Base-by-base conservation (phyloP, 805 yeast genomes). In the Schwanniomyces polymorphus region DNA sequence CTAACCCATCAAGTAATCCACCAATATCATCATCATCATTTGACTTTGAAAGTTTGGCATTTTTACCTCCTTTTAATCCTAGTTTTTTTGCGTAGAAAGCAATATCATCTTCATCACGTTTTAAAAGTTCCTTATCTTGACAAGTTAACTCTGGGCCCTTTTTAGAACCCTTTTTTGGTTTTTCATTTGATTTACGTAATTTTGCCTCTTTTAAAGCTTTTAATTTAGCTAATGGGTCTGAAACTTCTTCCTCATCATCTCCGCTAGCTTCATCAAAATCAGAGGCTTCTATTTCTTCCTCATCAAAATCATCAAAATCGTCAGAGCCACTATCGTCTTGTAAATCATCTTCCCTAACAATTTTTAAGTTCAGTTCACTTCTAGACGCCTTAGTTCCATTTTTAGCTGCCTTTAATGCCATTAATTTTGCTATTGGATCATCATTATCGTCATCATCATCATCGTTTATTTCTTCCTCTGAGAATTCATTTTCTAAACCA, bases 1-100 rank as follows among this genome's bases (percentile, higher is more conserved):
- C 86, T n/a, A 81, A 65, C 0, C 91, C 96, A 44, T 88, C 96
- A 4, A 91, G 68, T 18, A 91, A 61, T n/a, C 91, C 95, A 40
- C 88, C 96, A 41, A 91, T 72, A 2, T 85, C 79, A 64, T 90
- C 97, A 58, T 86, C 87, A 11, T 82, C 90, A 34, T 77, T 84
- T 3, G 60, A 60, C 51, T 78, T 79, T 33, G 75, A 66, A 41
- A 85, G 70, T 43, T 65, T 69, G 4, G 68, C 47, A 12, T 72
- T 74, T 45, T 75, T 76, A 0, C 82, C 80, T 52, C 82, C 82
- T 47, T 72, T 74, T 55, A 88, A 63, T 1, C 95, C 95, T 8
- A 91, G 72, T 57, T 87, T 85, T 52, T 85, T 86, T 3, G 97
- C 91, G 63, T 90, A 91, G 59, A 85, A 89, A 38, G 78, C 81